phyloP scores from a whole-genome alignment of 2,329 filamentous ascomycete genomes.

The Colletotrichum filicis region DNA sequence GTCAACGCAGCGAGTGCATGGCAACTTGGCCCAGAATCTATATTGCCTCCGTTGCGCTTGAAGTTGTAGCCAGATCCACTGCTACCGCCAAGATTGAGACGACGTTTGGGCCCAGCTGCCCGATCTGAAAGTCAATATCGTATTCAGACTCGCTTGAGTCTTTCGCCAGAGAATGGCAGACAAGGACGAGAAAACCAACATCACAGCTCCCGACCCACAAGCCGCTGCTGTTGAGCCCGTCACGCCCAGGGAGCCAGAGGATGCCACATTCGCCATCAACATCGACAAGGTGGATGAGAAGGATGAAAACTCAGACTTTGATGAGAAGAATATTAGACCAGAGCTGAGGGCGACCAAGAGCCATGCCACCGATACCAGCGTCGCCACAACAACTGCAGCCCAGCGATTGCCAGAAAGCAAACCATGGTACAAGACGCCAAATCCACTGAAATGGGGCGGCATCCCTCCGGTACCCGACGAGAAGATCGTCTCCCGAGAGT shows the following conservation, averaged over 20 bases:
- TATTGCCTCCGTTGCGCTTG: not conserved
- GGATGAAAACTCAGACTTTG: not conserved
- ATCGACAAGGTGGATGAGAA: constrained; percentile 31
- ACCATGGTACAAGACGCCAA: constrained; percentile 72
- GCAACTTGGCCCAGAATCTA: not conserved
- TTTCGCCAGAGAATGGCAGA: constrained; percentile 35
- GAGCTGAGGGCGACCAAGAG: constrained; percentile 58
- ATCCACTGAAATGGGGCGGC: constrained; percentile 70
- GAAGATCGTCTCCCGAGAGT: constrained; percentile 71
- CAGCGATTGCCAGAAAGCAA: constrained; percentile 50
- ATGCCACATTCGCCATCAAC: constrained; percentile 21
- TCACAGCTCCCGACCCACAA: constrained; percentile 42
- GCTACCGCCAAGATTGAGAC: not conserved
- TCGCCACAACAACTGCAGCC: constrained; percentile 53
- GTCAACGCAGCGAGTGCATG: not conserved
- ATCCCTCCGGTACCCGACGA: constrained; percentile 66
- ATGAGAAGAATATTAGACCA: constrained; percentile 27
- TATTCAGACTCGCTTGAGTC: not conserved
- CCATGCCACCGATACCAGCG: constrained; percentile 64
- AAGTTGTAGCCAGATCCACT: not conserved
- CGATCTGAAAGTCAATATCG: not conserved
- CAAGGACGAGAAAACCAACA: constrained; percentile 40
- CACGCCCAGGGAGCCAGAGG: constrained; percentile 20
- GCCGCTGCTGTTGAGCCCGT: constrained; percentile 43
- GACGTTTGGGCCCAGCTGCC: not conserved